Base-by-base conservation (phyloP, 2,329 filamentous ascomycete species). In the Thelonectria olida region DNA sequence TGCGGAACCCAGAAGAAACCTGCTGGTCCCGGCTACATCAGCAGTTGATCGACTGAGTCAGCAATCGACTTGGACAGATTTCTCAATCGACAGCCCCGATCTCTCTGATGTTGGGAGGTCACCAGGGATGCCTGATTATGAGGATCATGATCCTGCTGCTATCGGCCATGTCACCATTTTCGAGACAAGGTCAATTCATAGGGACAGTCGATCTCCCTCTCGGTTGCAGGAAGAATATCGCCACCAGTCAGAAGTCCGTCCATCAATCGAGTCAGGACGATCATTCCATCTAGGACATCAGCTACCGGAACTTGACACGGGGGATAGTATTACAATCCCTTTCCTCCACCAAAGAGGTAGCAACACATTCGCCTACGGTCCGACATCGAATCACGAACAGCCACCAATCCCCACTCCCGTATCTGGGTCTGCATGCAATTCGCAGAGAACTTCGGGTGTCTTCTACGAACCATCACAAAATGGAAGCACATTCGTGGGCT, bases 51-150 rank as follows among this genome's bases (percentile, higher is more conserved):
- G 85, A 36, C 74, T 76, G 19, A 88, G 85, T 63, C 83, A 86
- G 49, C 81, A 84, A 54, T 87, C 85, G 2, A 78, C 80, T n/a
- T 88, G 86, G 86, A 88, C 86, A 23, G 85, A 88, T 68, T 83
- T 85, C 61, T 86, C 85, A 0, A 76, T 88, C 9, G 84, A 85
- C 15, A 87, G 84, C 59, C 79, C 77, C 19, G 82, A 85, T 61
- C 66, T 65, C n/a, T 75, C 76, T 12, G 74, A 75, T 39, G 62
- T 54, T 9, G 64, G 67, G 15, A 69, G 66, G 47, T 75, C 75
- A 7, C 70, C 75, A 15, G 72, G 65, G 23, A 63, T 74, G 54
- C 72, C 70, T n/a, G 67, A 67, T 27, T 53, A 62, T 20, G 66
- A 69, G 19, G 62, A 70, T 36, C 63, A 71, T 20, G 74, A 74